Base-by-base conservation (phyloP, 2,329 filamentous ascomycete species). In the Rugonectria rugulosa region DNA sequence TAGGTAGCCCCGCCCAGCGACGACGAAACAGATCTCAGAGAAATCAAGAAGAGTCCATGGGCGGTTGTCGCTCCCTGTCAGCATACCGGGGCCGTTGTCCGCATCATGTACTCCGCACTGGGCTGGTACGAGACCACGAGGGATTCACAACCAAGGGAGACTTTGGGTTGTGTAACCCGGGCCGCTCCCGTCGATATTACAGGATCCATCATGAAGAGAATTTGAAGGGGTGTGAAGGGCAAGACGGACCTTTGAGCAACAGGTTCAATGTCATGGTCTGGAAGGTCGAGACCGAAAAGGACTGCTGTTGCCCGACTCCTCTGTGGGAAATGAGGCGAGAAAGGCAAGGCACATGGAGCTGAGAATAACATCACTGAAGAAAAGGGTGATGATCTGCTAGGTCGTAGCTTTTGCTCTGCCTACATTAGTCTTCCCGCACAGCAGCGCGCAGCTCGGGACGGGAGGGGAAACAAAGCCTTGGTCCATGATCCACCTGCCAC, bases 341-440 rank as follows among this genome's bases (percentile, higher is more conserved):
- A 20, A 20, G 27, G 36, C 19, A 37, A 34, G 24, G 34, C n/a
- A 31, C 14, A 21, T 47, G n/a, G 24, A 45, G 36, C 37, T 36
- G 27, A 32, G 40, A 36, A 37, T 34, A 31, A 26, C 51, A 12
- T 31, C 40, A n/a, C 26, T 23, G 38, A 50, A 37, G 48, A 41
- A 52, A 51, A 52, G 53, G 47, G 60, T 58, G 61, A 64, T 53
- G 60, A 64, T 64, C 62, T 65, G 58, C n/a, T n/a, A n/a, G n/a
- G n/a, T n/a, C n/a, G n/a, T n/a, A n/a, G 48, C 57, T 58, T 51
- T 60, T 48, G 53, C 57, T 55, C 59, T 61, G 55, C 64, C 58
- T 69, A 69, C 66, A 66, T 70, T 70, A 70, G 68, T 38, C 68
- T 69, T 70, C 68, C 68, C 68, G 68, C 60, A 58, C 61, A 63